Percentiles rank a stretch among this genome's conserved stretches.
These are phyloP conservation scores for Parmelia sp. DNA, from an alignment of 495 filamentous ascomycete genomes.

Conservation along the genomic window DNA sequence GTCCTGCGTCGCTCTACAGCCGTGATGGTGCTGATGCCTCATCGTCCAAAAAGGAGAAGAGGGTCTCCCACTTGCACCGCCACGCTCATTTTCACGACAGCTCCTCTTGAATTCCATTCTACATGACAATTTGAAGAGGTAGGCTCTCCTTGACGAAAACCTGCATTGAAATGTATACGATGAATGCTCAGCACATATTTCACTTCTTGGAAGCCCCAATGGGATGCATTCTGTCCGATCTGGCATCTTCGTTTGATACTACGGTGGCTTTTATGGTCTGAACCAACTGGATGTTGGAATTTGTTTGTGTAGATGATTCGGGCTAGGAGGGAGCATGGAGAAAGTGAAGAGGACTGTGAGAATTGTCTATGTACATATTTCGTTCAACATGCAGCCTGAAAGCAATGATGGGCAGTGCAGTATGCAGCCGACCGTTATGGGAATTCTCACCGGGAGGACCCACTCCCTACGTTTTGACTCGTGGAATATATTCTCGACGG, in stretches of 20 bases:
- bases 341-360: no score
- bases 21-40: background rate
- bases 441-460: background rate
- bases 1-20: background rate
- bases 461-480: background rate
- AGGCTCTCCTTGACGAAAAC: background rate
- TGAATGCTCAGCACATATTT: background rate
- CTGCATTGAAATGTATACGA: background rate
- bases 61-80: background rate
- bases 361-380: constrained; percentile 1
- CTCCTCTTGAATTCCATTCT: background rate
- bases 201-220: background rate
- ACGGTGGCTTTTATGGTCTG: background rate
- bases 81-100: background rate
- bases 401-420: background rate
- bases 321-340: no score
- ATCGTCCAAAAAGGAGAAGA: background rate
- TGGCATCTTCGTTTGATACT: constrained; percentile 3
- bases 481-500: background rate
- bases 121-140: background rate
- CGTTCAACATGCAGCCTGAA: background rate
- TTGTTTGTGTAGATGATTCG: background rate
- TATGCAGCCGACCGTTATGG: background rate
- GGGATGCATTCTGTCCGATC: background rate
- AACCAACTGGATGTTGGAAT: background rate